Evolutionary conservation across 352 stramenopile species (phyloP), one percentile per base, ranked within the genome.

Genomic region (Phytophthora citricola): DNA sequence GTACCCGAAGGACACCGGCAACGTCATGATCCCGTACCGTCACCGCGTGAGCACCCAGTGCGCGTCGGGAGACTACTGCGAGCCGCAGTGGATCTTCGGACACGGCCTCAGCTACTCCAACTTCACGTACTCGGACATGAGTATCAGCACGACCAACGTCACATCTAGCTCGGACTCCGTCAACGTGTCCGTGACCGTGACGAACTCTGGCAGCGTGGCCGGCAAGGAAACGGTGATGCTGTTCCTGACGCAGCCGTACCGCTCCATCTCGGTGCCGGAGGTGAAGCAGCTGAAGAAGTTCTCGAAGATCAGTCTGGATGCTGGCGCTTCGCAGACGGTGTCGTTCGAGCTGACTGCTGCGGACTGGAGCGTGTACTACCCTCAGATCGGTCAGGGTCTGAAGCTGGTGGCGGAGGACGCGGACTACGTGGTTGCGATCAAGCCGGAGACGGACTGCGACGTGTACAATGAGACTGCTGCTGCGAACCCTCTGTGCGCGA

Each of bases 31-130:
- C 45, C 32, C 53, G 36, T 69, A 69, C 61, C 52, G 46, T 12
- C 61, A 69, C 46, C 45, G 61, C 8, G 61, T 69, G 2, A 63
- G 27, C 52, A 73, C 71, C 5, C 71, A 73, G 3, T 91, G 83
- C 24, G 64, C 77, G 14, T 55, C 64, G 17, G 50, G 58, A 8
- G 57, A 68, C 44, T 89, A 91, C 62, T 93, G 84, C 27, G 54
- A 76, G 14, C 71, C 73, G 20, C 65, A 90, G 58, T 92, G 77
- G 77, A 56, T 52, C 7, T 91, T 92, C 51, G 83, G 83, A n/a
- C 46, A 68, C 3, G 83, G 83, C 29, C 61, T 91, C 22, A 89
- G 76, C 58, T 93, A 91, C 71, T 89, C 83, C 5, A 77, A 63
- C 26, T 91, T 90, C 31, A 63, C 61, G 10, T 90, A 89, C 66